Conservation (phyloP, 495 filamentous ascomycete genomes). For the Baudoinia panamericana region DNA sequence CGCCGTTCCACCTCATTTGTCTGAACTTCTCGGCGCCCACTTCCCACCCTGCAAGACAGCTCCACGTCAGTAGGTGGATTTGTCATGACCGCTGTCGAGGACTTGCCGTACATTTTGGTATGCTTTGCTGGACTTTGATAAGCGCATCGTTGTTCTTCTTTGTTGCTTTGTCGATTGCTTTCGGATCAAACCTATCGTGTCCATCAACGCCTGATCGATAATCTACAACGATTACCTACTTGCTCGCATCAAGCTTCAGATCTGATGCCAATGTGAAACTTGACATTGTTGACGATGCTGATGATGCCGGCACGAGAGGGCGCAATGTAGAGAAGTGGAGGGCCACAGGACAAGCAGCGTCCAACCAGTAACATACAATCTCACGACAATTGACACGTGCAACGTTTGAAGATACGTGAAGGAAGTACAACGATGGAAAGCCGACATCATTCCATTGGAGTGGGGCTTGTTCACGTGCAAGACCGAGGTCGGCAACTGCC, state of each 20-base stretch:
- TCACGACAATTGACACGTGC: too few relatives aligned
- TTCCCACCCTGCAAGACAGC: conserved; percentile 9
- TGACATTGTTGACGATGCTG: too few relatives aligned
- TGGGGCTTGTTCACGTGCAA: too few relatives aligned
- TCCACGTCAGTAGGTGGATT: not conserved
- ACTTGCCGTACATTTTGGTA: conserved; percentile 23
- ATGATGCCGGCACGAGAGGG: too few relatives aligned
- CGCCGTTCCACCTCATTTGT: conserved; percentile 33
- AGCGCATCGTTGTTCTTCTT: conserved; percentile 27
- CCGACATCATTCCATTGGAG: too few relatives aligned
- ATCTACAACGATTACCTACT: not conserved
- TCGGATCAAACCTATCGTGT: conserved; percentile 23
- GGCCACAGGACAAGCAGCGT: too few relatives aligned
- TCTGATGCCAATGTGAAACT: conserved; percentile 24
- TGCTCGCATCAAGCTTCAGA: conserved; percentile 19
- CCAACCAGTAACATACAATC: too few relatives aligned
- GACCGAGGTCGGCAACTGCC: too few relatives aligned
- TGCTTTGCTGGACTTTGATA: conserved; percentile 25
- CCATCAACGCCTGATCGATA: not conserved
- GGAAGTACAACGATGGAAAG: too few relatives aligned
- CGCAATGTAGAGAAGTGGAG: too few relatives aligned
- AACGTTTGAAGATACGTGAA: too few relatives aligned
- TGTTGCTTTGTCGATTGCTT: conserved; percentile 19
- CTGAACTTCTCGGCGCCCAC: conserved; percentile 35
- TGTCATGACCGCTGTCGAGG: not conserved